These are phyloP conservation scores for Mycena amicta DNA, from an alignment of 768 basidiomycete genomes.

Conservation along the genomic window DNA sequence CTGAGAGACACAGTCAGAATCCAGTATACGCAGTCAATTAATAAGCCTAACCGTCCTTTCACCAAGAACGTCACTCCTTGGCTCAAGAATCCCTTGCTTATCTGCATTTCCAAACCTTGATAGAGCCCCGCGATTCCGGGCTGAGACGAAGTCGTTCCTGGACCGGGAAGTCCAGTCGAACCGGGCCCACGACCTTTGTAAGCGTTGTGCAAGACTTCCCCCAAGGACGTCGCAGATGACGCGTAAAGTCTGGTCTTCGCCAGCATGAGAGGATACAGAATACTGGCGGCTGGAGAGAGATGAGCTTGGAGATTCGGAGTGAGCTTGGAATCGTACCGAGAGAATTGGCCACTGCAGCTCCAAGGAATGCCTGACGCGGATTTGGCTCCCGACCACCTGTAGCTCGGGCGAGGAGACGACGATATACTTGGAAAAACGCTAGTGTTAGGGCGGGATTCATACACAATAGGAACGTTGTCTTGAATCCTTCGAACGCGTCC, in stretches of 20 bases:
- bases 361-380: slow-evolving; percentile 53
- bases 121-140: slow-evolving; percentile 47
- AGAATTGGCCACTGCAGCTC: slow-evolving; percentile 57
- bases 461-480: slow-evolving; percentile 49
- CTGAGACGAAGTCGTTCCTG: slow-evolving; percentile 14
- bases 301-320: neutral
- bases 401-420: slow-evolving; percentile 38
- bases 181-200: slow-evolving; percentile 25
- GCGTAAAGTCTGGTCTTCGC: slow-evolving; percentile 58
- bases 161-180: slow-evolving; percentile 9
- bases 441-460: slow-evolving; percentile 63
- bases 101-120: slow-evolving; percentile 53
- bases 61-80: slow-evolving; percentile 62
- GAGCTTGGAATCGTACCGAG: slow-evolving; percentile 34
- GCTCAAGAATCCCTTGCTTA: slow-evolving; percentile 55
- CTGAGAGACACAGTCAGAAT: slow-evolving; percentile 1
- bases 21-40: neutral
- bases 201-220: slow-evolving; percentile 36
- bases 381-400: slow-evolving; percentile 34
- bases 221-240: slow-evolving; percentile 41
- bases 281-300: slow-evolving; percentile 35
- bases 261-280: slow-evolving; percentile 62
- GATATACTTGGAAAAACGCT: slow-evolving; percentile 53
- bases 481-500: slow-evolving; percentile 43
- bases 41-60: slow-evolving; percentile 50